Conservation (phyloP, 305 asterid species). For the Plantago lanceolata region DNA sequence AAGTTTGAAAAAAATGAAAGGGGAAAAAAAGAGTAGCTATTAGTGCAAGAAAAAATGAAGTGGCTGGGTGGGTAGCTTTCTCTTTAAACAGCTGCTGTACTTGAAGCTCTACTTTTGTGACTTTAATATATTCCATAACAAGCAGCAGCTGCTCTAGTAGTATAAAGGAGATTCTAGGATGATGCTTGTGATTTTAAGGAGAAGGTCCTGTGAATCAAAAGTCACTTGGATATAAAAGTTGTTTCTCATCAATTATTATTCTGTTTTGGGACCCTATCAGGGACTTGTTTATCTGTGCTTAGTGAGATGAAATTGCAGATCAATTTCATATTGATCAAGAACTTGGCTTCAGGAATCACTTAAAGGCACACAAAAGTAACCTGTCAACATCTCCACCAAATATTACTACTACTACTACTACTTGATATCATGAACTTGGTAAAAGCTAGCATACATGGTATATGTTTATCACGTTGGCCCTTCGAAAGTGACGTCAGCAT, state of each 20-base stretch:
- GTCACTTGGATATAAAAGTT: conserved; percentile 26
- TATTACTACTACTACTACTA: neutral
- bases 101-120: conserved; percentile 40
- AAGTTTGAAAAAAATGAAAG: conserved; percentile 40
- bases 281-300: conserved; percentile 13
- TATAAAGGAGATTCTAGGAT: conserved; percentile 78
- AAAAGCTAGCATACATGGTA: too few species aligned
- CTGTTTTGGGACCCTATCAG: conserved; percentile 35
- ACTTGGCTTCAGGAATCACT: conserved; percentile 63
- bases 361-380: conserved; percentile 52
- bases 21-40: conserved; percentile 10
- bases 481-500: conserved; percentile 6
- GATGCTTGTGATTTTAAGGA: conserved; percentile 45
- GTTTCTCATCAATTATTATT: conserved; percentile 53
- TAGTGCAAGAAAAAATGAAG: conserved; percentile 23
- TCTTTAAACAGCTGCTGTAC: conserved; percentile 43
- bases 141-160: neutral
- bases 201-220: conserved; percentile 46
- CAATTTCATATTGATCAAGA: conserved; percentile 23
- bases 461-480: neutral
- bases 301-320: conserved; percentile 28
- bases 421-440: neutral
- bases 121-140: conserved; percentile 65
- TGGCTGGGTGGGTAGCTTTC: conserved; percentile 47
- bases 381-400: conserved; percentile 42